Base-by-base conservation (phyloP, 345 rosid species). In the Trapa incisa region DNA sequence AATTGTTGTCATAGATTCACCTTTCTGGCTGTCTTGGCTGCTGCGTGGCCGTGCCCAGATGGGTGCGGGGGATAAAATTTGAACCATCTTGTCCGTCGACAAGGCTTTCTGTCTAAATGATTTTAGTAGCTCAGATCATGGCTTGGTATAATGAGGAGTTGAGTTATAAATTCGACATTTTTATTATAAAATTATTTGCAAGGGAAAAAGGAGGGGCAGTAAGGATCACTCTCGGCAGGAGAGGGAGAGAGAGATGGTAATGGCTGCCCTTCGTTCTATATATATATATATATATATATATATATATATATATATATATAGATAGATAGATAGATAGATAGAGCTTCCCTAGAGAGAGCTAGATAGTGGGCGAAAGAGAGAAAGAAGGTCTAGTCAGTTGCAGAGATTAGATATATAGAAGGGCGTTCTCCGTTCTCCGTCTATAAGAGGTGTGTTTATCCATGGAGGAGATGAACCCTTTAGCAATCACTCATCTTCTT, bases 401-500 rank as follows among this genome's bases (percentile, higher is more conserved):
- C 22, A 50, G 56, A 50, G 56, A 50, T 15, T 45, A 45, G 48
- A 45, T 22, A 22, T 22, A 22, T 45, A 45, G 48, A 45, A 45
- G 29, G 29, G 29, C 29, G 29, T 22, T 22, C 29, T 8, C 4
- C 48, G 11, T 45, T 45, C n/a, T n/a, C n/a, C 7, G 13, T 11
- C 13, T 45, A 45, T 45, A 4, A 45, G 48, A 45, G 48, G 14
- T 17, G 43, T 41, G 7, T 22, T 22, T 22, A 22, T 22, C 10
- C 22, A 54, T 54, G 60, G 60, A 54, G 33, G 60, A 54, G 7
- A 84, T 87, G 52, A 88, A 76, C 74, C 83, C 97, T 68, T 80
- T 93, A 71, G 92, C 92, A 65, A 89, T 86, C 48, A 87, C 96
- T 83, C 96, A 93, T 88, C 97, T 93, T 47, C 97, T 93, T 78